Base-by-base conservation (phyloP, 2,329 filamentous ascomycete species). In the Didymellaceae sp. region DNA sequence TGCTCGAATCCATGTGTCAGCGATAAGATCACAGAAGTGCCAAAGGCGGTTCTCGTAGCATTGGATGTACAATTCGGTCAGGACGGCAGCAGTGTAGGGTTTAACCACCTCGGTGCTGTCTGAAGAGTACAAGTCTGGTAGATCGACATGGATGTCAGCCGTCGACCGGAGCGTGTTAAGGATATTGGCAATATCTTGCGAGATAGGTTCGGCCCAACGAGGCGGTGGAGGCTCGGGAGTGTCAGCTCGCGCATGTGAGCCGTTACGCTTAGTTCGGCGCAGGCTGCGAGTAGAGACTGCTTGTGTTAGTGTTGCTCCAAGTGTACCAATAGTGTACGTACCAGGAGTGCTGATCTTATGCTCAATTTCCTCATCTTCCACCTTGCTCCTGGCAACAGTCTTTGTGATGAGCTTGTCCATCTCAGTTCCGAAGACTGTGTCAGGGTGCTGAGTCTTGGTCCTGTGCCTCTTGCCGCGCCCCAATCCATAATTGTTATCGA, bases 1-100 rank as follows among this genome's bases (percentile, higher is more conserved):
- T 1, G 63, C 66, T 13, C 65, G 67, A 46, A 72, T 72, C 67
- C 67, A 72, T 5, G 63, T 68, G 33, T 72, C 68, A 26, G 57
- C 55, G 21, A 72, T 43, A 11, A 72, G 52, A 41, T 72, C 67
- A 51, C 67, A 71, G 17, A 59, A 28, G 28, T 67, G 26, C 49
- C 52, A 63, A 3, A 52, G 21, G 1, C 43, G 10, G 13, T 44
- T 22, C 4, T 53, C 14, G 45, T 67, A 65, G 45, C 55, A 54
- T 16, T 57, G 30, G 25, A 70, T 45, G 55, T 71, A 70, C n/a
- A 70, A 54, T 6, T 65, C 49, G 1, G 47, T 59, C 4, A 71
- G 63, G 2, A 53, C 17, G 5, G 46, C 35, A 16, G 59, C 53
- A 9, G 55, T 60, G 52, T 66, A 71, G 1, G 54, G 54, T 11